phyloP scores from a whole-genome alignment of 2,329 filamentous ascomycete genomes.

The Aspergillus sp. region DNA sequence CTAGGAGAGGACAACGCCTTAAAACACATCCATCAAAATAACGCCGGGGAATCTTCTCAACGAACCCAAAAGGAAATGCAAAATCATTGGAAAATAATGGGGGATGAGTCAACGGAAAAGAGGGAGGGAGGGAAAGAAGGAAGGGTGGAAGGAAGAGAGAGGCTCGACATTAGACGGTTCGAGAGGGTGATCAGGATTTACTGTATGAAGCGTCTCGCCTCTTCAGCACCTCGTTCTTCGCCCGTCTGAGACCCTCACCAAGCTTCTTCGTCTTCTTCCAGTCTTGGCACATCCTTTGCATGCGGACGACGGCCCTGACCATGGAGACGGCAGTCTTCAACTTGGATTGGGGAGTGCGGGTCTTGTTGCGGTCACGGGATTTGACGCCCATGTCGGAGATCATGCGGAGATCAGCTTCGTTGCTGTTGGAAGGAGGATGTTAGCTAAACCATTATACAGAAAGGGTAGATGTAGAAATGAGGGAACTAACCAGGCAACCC shows the following conservation, averaged over 20 bases:
- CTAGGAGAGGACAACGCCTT: not conserved
- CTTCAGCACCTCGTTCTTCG: conserved; percentile 45
- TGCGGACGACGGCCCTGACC: conserved; percentile 48
- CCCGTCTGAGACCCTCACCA: conserved; percentile 46
- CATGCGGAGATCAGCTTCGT: conserved; percentile 84
- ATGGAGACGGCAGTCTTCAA: conserved; percentile 45
- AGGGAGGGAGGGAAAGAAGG: not conserved
- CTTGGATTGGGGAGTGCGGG: conserved; percentile 42
- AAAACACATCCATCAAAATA: not conserved
- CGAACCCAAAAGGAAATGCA: not conserved
- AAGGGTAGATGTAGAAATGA: conserved; percentile 2
- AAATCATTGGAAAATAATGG: not conserved
- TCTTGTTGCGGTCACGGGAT: conserved; percentile 34
- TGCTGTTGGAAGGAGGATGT: conserved; percentile 60
- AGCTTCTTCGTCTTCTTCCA: conserved; percentile 48
- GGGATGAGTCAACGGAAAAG: not conserved
- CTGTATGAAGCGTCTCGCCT: conserved; percentile 35
- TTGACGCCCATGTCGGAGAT: conserved; percentile 78
- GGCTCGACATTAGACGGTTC: not conserved
- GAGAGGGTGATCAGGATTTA: conserved; percentile 1
- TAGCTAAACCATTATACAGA: conserved; percentile 26
- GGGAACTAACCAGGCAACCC: conserved; percentile 72
- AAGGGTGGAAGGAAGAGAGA: not conserved
- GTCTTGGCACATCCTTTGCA: conserved; percentile 47
- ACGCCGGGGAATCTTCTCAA: conserved; percentile 9